phyloP scores from a whole-genome alignment of 108 stramenopile species.

The Fragilaria radians region DNA sequence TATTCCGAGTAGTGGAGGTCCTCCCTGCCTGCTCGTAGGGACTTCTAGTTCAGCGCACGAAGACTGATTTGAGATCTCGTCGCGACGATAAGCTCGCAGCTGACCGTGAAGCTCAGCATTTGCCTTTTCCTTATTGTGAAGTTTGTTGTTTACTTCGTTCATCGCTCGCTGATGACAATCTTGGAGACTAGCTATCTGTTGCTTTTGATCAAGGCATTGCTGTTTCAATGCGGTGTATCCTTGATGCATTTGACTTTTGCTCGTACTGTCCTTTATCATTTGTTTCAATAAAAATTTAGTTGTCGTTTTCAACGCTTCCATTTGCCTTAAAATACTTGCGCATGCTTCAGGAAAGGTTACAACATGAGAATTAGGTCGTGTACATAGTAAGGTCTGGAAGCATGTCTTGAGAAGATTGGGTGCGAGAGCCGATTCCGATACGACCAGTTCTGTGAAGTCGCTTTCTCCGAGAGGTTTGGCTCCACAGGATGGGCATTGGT shows the following conservation, averaged over 20 bases:
- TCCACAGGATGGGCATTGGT: background rate
- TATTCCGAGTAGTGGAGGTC: background rate
- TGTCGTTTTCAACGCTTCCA: background rate
- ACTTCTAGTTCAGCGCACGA: background rate
- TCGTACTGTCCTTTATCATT: background rate
- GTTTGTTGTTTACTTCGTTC: background rate
- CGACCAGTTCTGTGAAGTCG: background rate
- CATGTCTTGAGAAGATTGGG: background rate
- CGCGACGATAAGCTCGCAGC: background rate
- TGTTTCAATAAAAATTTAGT: background rate
- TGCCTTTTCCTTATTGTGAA: background rate
- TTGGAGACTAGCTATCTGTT: background rate
- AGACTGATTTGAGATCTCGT: background rate
- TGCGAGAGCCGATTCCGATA: background rate
- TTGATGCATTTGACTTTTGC: background rate
- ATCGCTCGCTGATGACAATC: background rate
- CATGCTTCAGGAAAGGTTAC: background rate
- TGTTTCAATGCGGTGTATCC: background rate
- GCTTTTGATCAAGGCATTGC: conserved; percentile 1
- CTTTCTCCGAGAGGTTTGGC: background rate
- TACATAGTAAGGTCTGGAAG: background rate
- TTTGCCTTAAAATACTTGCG: background rate
- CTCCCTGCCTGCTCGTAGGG: background rate
- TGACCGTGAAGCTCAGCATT: background rate
- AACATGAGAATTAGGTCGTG: background rate